Conservation (phyloP, 495 filamentous ascomycete species). For the Aspergillus saccharolyticus region DNA sequence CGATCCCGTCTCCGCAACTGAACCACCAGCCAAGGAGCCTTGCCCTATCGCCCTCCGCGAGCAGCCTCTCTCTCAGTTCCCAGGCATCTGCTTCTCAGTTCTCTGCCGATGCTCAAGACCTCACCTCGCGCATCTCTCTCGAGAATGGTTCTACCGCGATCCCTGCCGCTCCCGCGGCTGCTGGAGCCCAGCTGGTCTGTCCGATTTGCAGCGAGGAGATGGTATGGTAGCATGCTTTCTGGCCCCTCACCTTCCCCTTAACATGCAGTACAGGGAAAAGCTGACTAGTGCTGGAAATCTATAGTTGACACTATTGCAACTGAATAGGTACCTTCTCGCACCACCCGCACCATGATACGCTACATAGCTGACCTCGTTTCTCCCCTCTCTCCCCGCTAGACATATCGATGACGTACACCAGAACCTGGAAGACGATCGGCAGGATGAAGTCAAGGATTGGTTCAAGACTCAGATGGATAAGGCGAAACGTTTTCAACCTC, state of each 20-base stretch:
- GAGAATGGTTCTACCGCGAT: slow-evolving; percentile 46
- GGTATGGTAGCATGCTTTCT: slow-evolving; percentile 42
- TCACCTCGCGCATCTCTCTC: slow-evolving; percentile 54
- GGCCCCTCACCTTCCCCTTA: neutral
- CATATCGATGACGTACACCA: slow-evolving; percentile 94
- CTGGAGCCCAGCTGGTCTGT: slow-evolving; percentile 68
- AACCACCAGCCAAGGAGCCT: slow-evolving; percentile 46
- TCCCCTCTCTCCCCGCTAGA: slow-evolving; percentile 29
- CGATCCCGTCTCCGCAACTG: slow-evolving; percentile 50
- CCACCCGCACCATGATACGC: neutral
- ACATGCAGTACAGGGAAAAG: neutral
- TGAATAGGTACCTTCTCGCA: slow-evolving; percentile 63
- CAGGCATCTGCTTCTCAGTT: slow-evolving; percentile 56
- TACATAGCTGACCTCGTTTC: neutral
- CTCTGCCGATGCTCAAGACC: slow-evolving; percentile 53
- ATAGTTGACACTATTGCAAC: slow-evolving; percentile 82
- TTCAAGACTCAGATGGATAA: slow-evolving; percentile 95
- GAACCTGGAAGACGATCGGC: slow-evolving; percentile 85
- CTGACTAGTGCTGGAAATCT: neutral
- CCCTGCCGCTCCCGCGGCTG: slow-evolving; percentile 46
- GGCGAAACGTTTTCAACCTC: slow-evolving; percentile 90
- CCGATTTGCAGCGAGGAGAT: slow-evolving; percentile 98
- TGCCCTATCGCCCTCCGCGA: slow-evolving; percentile 52
- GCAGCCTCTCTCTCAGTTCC: slow-evolving; percentile 57
- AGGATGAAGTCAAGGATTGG: slow-evolving; percentile 98